Conservation (phyloP, 148 eudicot species). For the Diospyros lotus region DNA sequence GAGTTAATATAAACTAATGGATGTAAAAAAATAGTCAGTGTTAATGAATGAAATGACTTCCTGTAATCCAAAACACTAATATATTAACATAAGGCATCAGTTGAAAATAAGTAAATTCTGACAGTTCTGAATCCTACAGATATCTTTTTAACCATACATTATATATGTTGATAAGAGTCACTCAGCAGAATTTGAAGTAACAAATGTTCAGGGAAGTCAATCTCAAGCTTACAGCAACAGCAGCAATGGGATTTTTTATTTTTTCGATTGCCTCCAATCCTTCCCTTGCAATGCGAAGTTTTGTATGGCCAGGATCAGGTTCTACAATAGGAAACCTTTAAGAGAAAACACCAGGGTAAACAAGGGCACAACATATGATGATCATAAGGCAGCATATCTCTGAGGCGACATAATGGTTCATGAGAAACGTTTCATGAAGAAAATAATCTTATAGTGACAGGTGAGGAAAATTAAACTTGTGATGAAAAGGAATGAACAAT, state of each 20-base stretch:
- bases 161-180: not conserved
- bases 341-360: slow-evolving; percentile 9
- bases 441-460: no score
- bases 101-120: no score
- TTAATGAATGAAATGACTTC: no score
- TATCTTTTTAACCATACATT: not conserved
- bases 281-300: slow-evolving; percentile 77
- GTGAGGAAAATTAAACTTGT: no score
- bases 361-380: not conserved
- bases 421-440: not conserved
- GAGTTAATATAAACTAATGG: no score
- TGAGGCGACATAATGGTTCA: not conserved
- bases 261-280: slow-evolving; percentile 88
- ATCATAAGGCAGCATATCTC: not conserved
- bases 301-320: slow-evolving; percentile 97
- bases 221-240: slow-evolving; percentile 80
- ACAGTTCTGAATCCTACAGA: not conserved
- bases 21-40: no score
- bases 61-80: no score
- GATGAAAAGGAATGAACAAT: no score
- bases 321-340: slow-evolving; percentile 91
- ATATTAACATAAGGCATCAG: no score
- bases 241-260: slow-evolving; percentile 75
- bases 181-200: not conserved
- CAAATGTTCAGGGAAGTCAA: not conserved